phyloP scores from a whole-genome alignment of 2,329 filamentous ascomycete genomes.

The Ceratocystis papillata region DNA sequence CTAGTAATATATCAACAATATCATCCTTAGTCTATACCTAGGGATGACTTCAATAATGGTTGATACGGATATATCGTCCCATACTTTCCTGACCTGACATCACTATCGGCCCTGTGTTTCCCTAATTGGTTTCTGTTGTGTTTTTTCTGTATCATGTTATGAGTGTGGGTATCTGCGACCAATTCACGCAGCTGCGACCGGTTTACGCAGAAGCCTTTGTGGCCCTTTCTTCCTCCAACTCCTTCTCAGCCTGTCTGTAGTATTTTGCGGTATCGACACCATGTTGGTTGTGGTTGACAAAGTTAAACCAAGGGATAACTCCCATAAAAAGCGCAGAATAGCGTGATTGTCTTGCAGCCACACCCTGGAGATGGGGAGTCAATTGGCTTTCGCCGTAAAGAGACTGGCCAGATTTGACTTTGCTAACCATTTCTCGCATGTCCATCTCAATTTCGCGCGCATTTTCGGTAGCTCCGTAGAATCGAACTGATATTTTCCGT shows the following conservation, averaged over 20 bases:
- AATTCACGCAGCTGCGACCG: constrained; percentile 10
- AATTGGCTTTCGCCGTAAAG: constrained; percentile 73
- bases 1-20: too few relatives aligned
- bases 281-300: constrained; percentile 93
- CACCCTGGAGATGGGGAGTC: constrained; percentile 83
- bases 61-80: neutral
- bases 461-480: constrained; percentile 94
- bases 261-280: constrained; percentile 98
- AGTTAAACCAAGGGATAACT: constrained; percentile 92
- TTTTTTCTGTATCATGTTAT: constrained; percentile 6
- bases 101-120: neutral
- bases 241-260: constrained; percentile 87
- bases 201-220: constrained; percentile 21
- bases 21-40: too few relatives aligned
- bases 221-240: constrained; percentile 65
- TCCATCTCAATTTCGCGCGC: constrained; percentile 85
- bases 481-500: constrained; percentile 54
- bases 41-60: neutral
- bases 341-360: constrained; percentile 82
- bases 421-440: constrained; percentile 95
- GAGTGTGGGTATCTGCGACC: neutral
- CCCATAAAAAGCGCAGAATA: constrained; percentile 78
- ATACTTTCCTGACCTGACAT: neutral
- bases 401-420: constrained; percentile 83
- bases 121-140: constrained; percentile 13